These are phyloP conservation scores for Hypomontagnella submonticulosa DNA, from an alignment of 495 filamentous ascomycete genomes.

Conservation along the genomic window DNA sequence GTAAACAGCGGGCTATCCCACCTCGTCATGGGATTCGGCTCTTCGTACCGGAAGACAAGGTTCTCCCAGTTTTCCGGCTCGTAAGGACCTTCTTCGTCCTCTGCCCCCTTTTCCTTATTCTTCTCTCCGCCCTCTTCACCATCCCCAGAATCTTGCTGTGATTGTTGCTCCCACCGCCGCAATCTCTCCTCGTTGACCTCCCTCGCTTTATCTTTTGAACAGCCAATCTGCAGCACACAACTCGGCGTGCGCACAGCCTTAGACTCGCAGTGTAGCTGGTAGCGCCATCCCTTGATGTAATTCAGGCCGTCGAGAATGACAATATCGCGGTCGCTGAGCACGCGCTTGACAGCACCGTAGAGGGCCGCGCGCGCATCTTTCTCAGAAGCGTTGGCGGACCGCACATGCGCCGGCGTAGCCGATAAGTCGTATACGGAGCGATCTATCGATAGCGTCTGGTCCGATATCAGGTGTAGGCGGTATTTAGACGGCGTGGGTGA, in stretches of 20 bases:
- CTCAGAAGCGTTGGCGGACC: conserved; percentile 72
- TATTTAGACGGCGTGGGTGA: conserved; percentile 52
- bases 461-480: conserved; percentile 75
- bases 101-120: conserved; percentile 21
- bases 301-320: conserved; percentile 92
- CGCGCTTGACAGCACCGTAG: conserved; percentile 86
- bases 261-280: conserved; percentile 94
- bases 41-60: conserved; percentile 93
- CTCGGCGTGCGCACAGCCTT: conserved; percentile 85
- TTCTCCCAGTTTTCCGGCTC: conserved; percentile 82
- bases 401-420: conserved; percentile 58
- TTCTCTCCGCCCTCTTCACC: conserved; percentile 26
- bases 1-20: conserved; percentile 98
- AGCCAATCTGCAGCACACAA: conserved; percentile 89
- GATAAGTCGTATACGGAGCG: conserved; percentile 71
- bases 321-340: conserved; percentile 79
- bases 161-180: conserved; percentile 28
- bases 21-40: conserved; percentile 91
- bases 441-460: conserved; percentile 70
- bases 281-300: conserved; percentile 98
- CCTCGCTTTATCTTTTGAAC: conserved; percentile 72
- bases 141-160: not conserved
- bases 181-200: conserved; percentile 66
- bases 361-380: conserved; percentile 91
- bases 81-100: conserved; percentile 67